Evolutionary conservation across 192 early-diverging fungal genomes (phyloP), one percentile per base, ranked within the genome.

Genomic region (Coemansia sp.): DNA sequence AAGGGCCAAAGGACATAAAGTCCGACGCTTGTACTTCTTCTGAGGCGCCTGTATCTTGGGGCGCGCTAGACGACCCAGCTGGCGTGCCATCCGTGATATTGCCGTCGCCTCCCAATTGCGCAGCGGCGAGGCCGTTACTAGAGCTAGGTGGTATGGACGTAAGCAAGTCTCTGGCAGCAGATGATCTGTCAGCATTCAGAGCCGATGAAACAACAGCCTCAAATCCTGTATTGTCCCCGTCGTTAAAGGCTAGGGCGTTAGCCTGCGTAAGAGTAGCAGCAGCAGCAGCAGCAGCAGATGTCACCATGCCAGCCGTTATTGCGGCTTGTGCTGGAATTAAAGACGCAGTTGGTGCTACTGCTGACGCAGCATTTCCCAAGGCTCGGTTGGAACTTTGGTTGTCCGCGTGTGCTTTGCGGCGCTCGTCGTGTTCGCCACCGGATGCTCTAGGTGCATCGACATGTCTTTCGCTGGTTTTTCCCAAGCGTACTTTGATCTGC

Each of bases 1-100:
- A 82, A 9, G 74, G 79, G 2, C 79, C 79, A 70, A 82, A 74
- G 8, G 79, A 82, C 79, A 82, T 82, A 57, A 82, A 74, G 48
- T 82, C 79, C 22, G 79, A 83, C 15, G 71, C 81, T 23, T 78
- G 69, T 3, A 74, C 72, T 14, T 73, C 81, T 23, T 70, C 75
- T 2, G 53, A 62, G 25, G 41, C 33, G 6, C 33, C 42, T 3
- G 40, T 14, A 3, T 36, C 53, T 34, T 57, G 55, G 14, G 60
- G 45, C n/a, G 60, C 45, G 50, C 57, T 62, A 14, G 67, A 41
- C n/a, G 55, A 61, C 17, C 17, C 34, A 7, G 22, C 29, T 15
- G 41, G 55, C 14, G 17, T 15, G 34, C 9, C 29, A 9, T 15
- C 42, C 3, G 54, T 11, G 33, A 57, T 57, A 46, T 49, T 49